phyloP scores from a whole-genome alignment of 805 yeast species.

The Nakazawaea laoshanensis region DNA sequence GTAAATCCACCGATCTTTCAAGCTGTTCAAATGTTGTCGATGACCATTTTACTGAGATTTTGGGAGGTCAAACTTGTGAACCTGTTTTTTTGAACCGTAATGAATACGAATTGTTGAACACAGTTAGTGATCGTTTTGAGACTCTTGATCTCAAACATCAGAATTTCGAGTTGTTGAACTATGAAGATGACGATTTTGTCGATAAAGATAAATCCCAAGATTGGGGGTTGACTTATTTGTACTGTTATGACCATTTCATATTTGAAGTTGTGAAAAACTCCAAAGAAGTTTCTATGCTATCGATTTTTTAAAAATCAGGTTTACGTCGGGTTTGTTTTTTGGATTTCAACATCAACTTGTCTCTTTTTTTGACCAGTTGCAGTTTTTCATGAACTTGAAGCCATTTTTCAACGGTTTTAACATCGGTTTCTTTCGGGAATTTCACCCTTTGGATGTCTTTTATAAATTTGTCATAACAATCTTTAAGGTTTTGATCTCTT shows the following conservation, averaged over 20 bases:
- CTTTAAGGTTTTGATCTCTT: slow-evolving; percentile 34
- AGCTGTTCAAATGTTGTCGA: no score
- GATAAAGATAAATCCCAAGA: slow-evolving; percentile 17
- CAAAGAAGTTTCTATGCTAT: slow-evolving; percentile 19
- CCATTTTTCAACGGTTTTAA: slow-evolving; percentile 5
- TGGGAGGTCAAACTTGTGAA: slow-evolving; percentile 9
- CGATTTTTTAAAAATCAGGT: slow-evolving; percentile 13
- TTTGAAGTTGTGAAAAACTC: slow-evolving; percentile 24
- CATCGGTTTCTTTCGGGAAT: background rate
- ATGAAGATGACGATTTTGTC: slow-evolving; percentile 15
- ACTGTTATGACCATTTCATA: slow-evolving; percentile 16
- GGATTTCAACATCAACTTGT: background rate
- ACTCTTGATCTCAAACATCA: background rate
- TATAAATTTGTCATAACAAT: slow-evolving; percentile 37
- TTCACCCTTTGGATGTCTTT: slow-evolving; percentile 27
- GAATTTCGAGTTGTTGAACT: slow-evolving; percentile 20
- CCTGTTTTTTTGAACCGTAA: slow-evolving; percentile 24
- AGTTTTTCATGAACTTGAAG: background rate
- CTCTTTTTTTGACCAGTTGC: background rate
- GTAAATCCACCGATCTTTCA: background rate
- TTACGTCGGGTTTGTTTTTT: background rate
- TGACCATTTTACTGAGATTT: no score
- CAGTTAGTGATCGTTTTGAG: slow-evolving; percentile 5
- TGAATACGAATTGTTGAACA: slow-evolving; percentile 22
- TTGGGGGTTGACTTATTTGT: slow-evolving; percentile 26